phyloP scores from a whole-genome alignment of 2,329 filamentous ascomycete genomes.

The Colletotrichum truncatum region DNA sequence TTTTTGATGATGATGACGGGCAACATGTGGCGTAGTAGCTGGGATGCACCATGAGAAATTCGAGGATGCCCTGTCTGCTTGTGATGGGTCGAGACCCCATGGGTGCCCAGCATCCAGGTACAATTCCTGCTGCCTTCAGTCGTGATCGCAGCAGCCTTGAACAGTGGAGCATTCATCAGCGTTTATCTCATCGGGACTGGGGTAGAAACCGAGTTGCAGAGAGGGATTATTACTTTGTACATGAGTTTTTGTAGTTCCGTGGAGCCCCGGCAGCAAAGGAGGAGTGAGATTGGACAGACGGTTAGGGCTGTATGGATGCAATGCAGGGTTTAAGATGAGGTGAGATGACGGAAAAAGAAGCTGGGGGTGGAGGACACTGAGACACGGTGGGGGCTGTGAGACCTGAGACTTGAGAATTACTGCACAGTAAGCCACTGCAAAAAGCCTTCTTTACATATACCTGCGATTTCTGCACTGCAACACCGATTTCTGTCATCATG shows the following conservation, averaged over 20 bases:
- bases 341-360: constrained; percentile 26
- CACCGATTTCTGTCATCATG: too few relatives aligned
- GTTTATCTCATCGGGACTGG: neutral
- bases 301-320: constrained; percentile 14
- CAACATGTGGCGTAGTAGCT: constrained; percentile 10
- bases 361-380: neutral
- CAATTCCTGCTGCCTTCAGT: constrained; percentile 7
- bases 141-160: neutral
- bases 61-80: neutral
- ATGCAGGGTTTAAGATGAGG: constrained; percentile 28
- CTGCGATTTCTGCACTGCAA: too few relatives aligned
- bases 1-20: too few relatives aligned
- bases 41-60: neutral
- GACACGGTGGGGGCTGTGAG: constrained; percentile 1
- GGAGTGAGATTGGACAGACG: constrained; percentile 4
- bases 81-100: neutral
- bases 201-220: too few relatives aligned
- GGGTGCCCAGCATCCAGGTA: neutral
- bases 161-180: neutral
- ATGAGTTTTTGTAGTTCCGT: neutral
- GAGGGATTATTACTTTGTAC: too few relatives aligned
- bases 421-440: neutral
- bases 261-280: neutral
- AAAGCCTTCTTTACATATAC: too few relatives aligned
- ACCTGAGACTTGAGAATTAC: too few relatives aligned